Percentiles rank a stretch among this genome's conserved stretches.
phyloP scores from a whole-genome alignment of 805 yeast genomes.

The Lipomyces oligophaga region DNA sequence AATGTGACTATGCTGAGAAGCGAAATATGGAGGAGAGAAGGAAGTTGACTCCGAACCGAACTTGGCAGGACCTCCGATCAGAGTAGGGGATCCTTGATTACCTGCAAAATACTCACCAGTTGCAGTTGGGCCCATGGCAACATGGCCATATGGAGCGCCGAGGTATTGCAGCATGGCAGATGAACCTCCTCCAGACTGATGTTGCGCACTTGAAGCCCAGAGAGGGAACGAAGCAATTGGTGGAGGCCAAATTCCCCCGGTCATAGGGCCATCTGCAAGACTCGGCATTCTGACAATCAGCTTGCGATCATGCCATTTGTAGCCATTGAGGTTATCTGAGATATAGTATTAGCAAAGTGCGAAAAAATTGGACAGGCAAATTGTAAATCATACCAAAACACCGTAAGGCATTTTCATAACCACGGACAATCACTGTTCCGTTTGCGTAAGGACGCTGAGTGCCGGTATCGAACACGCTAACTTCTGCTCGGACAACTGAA shows the following conservation, averaged over 20 bases:
- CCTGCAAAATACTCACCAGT: too few species aligned
- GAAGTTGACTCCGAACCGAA: too few species aligned
- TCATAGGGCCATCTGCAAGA: too few species aligned
- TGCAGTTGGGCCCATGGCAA: too few species aligned
- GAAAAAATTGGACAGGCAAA: not conserved
- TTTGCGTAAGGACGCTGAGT: slow-evolving; percentile 21
- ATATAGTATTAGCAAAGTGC: not conserved
- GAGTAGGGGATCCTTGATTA: too few species aligned
- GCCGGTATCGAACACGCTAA: slow-evolving; percentile 15
- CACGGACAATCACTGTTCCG: slow-evolving; percentile 24
- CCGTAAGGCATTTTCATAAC: slow-evolving; percentile 21
- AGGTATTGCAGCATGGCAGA: too few species aligned
- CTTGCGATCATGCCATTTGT: slow-evolving; percentile 23
- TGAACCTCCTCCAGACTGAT: too few species aligned
- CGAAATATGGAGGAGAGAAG: slow-evolving; percentile 2
- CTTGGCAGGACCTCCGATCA: too few species aligned
- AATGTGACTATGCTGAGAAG: not conserved
- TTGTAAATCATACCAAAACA: slow-evolving; percentile 11
- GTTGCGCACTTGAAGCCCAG: not conserved
- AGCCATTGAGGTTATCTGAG: slow-evolving; percentile 19
- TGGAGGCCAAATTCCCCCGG: too few species aligned
- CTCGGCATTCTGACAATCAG: slow-evolving; percentile 10
- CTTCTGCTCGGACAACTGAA: slow-evolving; percentile 22
- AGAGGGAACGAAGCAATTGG: not conserved
- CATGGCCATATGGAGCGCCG: too few species aligned